Percentiles rank a stretch among this genome's conserved stretches.
Conservation (phyloP, 2,329 filamentous ascomycete species). For the Parastagonospora nodorum region DNA sequence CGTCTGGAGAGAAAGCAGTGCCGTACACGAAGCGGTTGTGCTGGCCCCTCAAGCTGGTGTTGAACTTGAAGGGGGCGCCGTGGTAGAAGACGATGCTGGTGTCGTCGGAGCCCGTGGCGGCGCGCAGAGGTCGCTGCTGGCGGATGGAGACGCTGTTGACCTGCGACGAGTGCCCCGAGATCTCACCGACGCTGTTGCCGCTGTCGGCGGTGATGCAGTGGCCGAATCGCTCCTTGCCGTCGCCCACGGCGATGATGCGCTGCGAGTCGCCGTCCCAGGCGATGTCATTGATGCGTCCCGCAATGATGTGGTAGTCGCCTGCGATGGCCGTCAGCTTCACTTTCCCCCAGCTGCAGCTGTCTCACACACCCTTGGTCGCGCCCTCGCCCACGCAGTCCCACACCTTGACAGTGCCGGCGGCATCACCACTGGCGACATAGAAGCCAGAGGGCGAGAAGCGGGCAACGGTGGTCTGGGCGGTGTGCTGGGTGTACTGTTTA, state of each 20-base stretch:
- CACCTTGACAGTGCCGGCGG: conserved; percentile 80
- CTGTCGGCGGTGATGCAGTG: conserved; percentile 90
- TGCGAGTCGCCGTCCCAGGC: conserved; percentile 98
- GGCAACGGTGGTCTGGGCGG: conserved; percentile 84
- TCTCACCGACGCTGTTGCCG: conserved; percentile 93
- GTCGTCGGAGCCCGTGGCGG: conserved; percentile 90
- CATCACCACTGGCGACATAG: conserved; percentile 92
- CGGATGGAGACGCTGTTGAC: conserved; percentile 92
- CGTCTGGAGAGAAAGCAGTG: conserved; percentile 88
- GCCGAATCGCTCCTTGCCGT: conserved; percentile 91
- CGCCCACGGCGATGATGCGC: conserved; percentile 92
- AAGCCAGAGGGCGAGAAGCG: conserved; percentile 93
- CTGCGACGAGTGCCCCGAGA: conserved; percentile 85
- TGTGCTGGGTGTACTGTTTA: conserved; percentile 93
- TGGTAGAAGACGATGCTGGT: conserved; percentile 89
- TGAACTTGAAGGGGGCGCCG: conserved; percentile 95
- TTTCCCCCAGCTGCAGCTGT: conserved; percentile 3
- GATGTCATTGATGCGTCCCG: conserved; percentile 92
- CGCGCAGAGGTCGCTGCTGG: conserved; percentile 86
- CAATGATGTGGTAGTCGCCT: conserved; percentile 92
- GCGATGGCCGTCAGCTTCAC: conserved; percentile 31
- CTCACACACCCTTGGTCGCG: conserved; percentile 70
- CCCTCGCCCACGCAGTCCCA: conserved; percentile 90
- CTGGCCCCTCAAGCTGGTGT: conserved; percentile 75
- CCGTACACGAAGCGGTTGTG: conserved; percentile 91